These are phyloP conservation scores for Friedmanniomyces endolithicus DNA, from an alignment of 495 filamentous ascomycete species.

Conservation along the genomic window DNA sequence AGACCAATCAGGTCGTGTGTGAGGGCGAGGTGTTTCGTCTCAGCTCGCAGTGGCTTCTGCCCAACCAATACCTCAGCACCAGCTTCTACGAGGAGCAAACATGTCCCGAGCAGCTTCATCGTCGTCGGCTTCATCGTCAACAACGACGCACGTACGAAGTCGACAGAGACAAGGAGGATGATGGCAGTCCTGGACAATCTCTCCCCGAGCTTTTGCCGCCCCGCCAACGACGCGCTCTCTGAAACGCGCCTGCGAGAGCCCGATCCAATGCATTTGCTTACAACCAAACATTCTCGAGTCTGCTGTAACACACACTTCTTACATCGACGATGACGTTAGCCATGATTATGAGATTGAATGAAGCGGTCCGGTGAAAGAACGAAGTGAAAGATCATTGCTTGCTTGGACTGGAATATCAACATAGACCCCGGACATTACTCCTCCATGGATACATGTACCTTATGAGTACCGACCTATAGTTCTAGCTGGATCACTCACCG, in stretches of 20 bases:
- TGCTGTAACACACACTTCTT: not conserved
- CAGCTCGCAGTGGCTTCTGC: conserved; percentile 3
- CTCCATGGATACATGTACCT: no score
- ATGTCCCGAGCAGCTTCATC: not conserved
- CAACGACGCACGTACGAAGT: not conserved
- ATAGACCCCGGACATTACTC: not conserved
- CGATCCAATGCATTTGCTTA: not conserved
- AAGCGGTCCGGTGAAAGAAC: not conserved
- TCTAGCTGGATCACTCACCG: not conserved
- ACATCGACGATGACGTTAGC: not conserved
- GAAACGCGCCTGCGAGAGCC: not conserved
- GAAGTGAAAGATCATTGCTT: not conserved
- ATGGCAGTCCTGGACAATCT: not conserved
- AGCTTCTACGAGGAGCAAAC: not conserved
- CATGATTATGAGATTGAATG: not conserved
- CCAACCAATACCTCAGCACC: not conserved
- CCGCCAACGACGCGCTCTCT: not conserved
- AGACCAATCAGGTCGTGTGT: conserved; percentile 50
- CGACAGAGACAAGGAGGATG: not conserved
- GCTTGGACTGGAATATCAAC: not conserved
- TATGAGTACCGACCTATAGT: not conserved
- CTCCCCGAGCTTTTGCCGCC: no score
- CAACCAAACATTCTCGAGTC: not conserved
- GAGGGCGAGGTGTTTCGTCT: conserved; percentile 5
- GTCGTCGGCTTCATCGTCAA: not conserved